A percentile compares a stretch with the other conserved stretches of the same genome.
phyloP scores from a whole-genome alignment of 352 stramenopile species.

The Pythium aquatile region DNA sequence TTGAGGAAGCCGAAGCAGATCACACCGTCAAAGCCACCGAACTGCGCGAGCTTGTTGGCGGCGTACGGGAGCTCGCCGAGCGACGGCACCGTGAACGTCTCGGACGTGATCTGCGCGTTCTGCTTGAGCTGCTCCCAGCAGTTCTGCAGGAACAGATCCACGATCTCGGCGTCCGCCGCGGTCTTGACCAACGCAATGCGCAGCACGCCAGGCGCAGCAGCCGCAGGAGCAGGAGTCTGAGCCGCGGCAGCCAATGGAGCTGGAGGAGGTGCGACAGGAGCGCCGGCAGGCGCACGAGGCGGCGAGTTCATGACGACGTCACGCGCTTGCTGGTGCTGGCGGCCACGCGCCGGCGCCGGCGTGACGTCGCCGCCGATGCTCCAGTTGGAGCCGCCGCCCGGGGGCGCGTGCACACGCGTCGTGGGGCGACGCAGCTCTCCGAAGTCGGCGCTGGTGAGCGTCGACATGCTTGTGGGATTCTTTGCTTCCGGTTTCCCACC shows the following conservation, averaged over 20 bases:
- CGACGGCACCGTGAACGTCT: constrained; percentile 69
- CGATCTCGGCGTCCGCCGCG: constrained; percentile 64
- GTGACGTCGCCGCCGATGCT: constrained; percentile 54
- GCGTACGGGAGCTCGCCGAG: constrained; percentile 79
- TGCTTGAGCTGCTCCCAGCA: constrained; percentile 45
- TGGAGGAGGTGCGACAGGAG: constrained; percentile 27
- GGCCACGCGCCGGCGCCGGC: constrained; percentile 25
- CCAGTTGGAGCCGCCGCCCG: constrained; percentile 77
- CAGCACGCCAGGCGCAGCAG: constrained; percentile 20
- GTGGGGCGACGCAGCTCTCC: constrained; percentile 81
- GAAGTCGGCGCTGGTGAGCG: constrained; percentile 80
- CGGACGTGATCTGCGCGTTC: constrained; percentile 33
- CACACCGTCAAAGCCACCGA: constrained; percentile 67
- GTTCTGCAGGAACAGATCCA: constrained; percentile 71
- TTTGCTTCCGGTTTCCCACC: constrained; percentile 16
- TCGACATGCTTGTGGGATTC: constrained; percentile 57
- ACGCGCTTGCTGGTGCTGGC: constrained; percentile 25
- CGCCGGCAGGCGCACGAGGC: constrained; percentile 25
- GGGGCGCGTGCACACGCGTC: constrained; percentile 78
- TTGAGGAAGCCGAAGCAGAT: constrained; percentile 82
- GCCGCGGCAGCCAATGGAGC: constrained; percentile 16
- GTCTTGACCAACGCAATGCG: constrained; percentile 79
- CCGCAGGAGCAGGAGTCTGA: constrained; percentile 4
- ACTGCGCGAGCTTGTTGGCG: constrained; percentile 75
- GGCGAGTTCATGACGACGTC: constrained; percentile 44